A percentile compares a stretch with the other conserved stretches of the same genome.
phyloP scores from a whole-genome alignment of 164 flowering plant genomes.

The Macadamia integrifolia region DNA sequence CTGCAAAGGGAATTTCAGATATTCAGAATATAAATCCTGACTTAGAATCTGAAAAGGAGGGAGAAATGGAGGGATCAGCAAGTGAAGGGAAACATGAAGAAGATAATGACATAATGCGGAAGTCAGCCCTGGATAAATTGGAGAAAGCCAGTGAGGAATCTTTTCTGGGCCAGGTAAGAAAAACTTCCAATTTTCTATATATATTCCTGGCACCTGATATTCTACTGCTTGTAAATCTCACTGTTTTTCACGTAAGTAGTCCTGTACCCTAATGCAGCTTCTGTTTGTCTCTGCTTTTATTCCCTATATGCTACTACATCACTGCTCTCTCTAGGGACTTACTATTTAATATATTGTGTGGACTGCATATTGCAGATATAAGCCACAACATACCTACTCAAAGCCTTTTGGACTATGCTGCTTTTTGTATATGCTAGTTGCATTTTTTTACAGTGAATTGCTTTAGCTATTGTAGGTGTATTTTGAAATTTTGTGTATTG shows the following conservation, averaged over 20 bases:
- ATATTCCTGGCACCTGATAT: neutral
- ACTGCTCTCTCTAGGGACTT: neutral
- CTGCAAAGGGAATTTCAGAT: slow-evolving; percentile 73
- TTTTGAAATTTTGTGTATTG: neutral
- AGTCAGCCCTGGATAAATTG: slow-evolving; percentile 66
- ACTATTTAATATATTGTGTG: neutral
- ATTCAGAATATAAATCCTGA: slow-evolving; percentile 40
- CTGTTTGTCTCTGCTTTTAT: neutral
- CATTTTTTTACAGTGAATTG: neutral
- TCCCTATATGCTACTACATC: neutral
- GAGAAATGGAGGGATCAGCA: slow-evolving; percentile 21
- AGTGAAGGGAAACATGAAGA: slow-evolving; percentile 42
- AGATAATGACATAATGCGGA: slow-evolving; percentile 46
- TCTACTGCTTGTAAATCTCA: neutral
- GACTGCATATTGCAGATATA: neutral
- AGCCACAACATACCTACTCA: neutral
- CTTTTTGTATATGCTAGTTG: neutral
- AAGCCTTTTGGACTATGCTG: neutral
- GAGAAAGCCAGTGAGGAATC: slow-evolving; percentile 93
- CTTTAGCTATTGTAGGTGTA: neutral
- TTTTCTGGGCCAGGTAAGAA: slow-evolving; percentile 80
- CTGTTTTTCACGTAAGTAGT: neutral
- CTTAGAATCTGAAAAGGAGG: slow-evolving; percentile 45
- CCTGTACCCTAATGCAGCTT: neutral
- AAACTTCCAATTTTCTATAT: neutral